Conservation (phyloP, 805 yeast genomes). For the Wickerhamomyces chambardii region DNA sequence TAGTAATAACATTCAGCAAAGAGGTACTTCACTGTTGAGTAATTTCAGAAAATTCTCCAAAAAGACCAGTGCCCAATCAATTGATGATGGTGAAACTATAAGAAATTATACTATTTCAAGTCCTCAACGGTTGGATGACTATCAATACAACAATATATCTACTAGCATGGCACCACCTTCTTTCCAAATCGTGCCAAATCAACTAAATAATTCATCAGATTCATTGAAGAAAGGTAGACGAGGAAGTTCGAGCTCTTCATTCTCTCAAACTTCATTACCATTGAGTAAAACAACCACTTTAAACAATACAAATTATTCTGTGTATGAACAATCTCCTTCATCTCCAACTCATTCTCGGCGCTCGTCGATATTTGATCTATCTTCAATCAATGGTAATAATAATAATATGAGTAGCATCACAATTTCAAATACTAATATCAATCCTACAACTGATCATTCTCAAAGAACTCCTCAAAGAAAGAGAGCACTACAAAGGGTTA, state of each 20-base stretch:
- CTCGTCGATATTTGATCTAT: slow-evolving; percentile 15
- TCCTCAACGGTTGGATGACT: slow-evolving; percentile 8
- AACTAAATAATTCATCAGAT: slow-evolving; percentile 1
- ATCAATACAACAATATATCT: neutral
- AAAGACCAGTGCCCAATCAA: slow-evolving; percentile 3
- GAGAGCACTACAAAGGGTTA: slow-evolving; percentile 14
- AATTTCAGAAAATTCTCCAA: slow-evolving; percentile 18
- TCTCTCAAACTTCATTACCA: slow-evolving; percentile 16
- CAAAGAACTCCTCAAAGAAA: slow-evolving; percentile 10
- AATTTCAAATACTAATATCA: neutral
- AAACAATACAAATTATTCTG: slow-evolving; percentile 11
- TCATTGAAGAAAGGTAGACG: slow-evolving; percentile 10
- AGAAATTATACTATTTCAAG: slow-evolving; percentile 11
- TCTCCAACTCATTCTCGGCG: slow-evolving; percentile 18
- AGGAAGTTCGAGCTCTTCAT: slow-evolving; percentile 14
- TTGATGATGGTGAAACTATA: slow-evolving; percentile 4
- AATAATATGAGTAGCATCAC: neutral
- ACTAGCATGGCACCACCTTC: neutral
- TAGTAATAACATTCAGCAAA: neutral
- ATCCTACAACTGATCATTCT: too few relatives aligned
- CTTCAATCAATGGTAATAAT: too few relatives aligned
- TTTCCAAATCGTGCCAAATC: neutral
- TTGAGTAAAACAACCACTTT: slow-evolving; percentile 16
- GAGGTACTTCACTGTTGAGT: slow-evolving; percentile 11
- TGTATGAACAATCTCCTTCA: slow-evolving; percentile 13